Conservation (phyloP, 495 filamentous ascomycete species). For the Aspergillus carlsbadensis region DNA sequence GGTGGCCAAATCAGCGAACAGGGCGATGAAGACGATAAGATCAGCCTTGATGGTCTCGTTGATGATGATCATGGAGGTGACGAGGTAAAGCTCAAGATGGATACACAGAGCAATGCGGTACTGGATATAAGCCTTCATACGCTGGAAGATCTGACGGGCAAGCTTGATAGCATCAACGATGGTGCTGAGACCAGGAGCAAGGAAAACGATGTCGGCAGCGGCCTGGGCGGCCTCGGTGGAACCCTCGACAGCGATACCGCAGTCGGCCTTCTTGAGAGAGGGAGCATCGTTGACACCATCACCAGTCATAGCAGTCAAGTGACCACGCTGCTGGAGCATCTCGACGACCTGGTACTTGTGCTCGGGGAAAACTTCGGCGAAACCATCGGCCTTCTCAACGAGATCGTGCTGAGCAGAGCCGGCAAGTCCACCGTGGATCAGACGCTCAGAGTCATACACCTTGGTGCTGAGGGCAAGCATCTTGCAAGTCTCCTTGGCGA, state of each 20-base stretch:
- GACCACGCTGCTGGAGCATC: conserved; percentile 72
- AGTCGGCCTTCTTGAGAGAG: conserved; percentile 71
- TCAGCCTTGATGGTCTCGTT: conserved; percentile 66
- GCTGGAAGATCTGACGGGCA: conserved; percentile 77
- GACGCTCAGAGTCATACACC: conserved; percentile 73
- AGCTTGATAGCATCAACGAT: conserved; percentile 79
- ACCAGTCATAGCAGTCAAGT: conserved; percentile 75
- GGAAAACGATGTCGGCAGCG: conserved; percentile 77
- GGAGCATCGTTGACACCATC: conserved; percentile 75
- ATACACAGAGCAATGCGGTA: conserved; percentile 79
- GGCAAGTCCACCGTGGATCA: conserved; percentile 72
- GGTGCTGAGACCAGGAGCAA: conserved; percentile 72
- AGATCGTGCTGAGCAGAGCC: conserved; percentile 74
- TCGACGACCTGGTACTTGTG: conserved; percentile 79
- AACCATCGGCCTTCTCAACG: conserved; percentile 73
- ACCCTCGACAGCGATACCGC: conserved; percentile 77
- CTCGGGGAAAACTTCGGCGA: conserved; percentile 75
- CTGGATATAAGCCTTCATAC: conserved; percentile 80
- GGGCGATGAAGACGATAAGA: conserved; percentile 73
- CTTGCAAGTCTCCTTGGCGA: conserved; percentile 79
- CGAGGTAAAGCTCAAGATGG: conserved; percentile 75
- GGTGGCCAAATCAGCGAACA: conserved; percentile 76
- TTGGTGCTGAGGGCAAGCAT: conserved; percentile 76
- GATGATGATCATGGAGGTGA: conserved; percentile 76
- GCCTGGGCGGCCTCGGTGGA: conserved; percentile 75